Evolutionary conservation across 179 eudicot species (phyloP), one percentile per base, ranked within the genome.

Genomic region (Gypsophila paniculata): DNA sequence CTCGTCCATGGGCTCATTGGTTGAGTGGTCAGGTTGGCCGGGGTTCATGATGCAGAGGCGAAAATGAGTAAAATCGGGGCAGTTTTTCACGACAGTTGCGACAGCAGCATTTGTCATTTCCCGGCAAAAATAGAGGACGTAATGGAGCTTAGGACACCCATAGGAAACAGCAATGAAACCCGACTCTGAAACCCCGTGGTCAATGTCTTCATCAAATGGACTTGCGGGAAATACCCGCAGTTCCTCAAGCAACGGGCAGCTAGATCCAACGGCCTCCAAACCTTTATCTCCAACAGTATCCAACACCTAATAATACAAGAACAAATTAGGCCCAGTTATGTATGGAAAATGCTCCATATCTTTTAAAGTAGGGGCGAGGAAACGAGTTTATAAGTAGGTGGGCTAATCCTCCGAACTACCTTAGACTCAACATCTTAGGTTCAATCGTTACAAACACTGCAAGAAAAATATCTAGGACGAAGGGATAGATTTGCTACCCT

Each of bases 41-140:
- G 97, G 98, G 67, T 84, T 85, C 96, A 88, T 85, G 65, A 91
- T 88, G 73, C 97, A 91, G 42, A 93, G 87, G 23, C 91, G 96
- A 65, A 93, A 91, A 72, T 86, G 93, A 60, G 91, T 89, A 46
- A 91, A 91, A 52, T 82, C 76, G 0, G 97, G 98, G 82, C 91
- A 87, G 82, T 91, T 88, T 61, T 80, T 77, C 12, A 85, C 96
- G 21, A 89, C 72, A 5, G 93, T 83, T 0, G 85, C 80, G 36
- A 93, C 89, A 32, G 97, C 97, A 42, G 88, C 89, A 61, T 93
- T 93, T 32, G 96, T 89, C 97, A 93, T 91, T 46, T 86, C 84
- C 58, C 82, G 76, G 78, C 96, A 93, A 48, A 89, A 91, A 78
- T 93, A 93, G 39, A 93, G 86, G 14, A 93, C 89, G 53, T 85